These are phyloP conservation scores for Neckera pumila DNA, from an alignment of 225 moss, liverwort and hornwort genomes.

Conservation along the genomic window DNA sequence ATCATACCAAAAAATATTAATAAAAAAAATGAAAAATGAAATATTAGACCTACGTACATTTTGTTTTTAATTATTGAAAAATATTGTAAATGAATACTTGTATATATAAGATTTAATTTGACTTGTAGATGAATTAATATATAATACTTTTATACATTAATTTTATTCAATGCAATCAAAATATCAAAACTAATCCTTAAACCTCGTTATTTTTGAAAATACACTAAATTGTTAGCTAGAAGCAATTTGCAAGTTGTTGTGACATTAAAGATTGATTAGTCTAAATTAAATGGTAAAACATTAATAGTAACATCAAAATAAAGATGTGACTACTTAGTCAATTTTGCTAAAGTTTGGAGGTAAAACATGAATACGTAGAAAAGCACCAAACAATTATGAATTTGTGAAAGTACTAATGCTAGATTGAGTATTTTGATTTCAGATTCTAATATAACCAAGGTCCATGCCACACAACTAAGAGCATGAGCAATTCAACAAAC, in stretches of 20 bases:
- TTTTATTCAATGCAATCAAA: background rate
- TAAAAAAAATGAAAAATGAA: no score
- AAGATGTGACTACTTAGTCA: background rate
- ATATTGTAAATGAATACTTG: no score
- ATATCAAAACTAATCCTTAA: background rate
- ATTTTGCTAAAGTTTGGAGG: background rate
- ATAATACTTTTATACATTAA: background rate
- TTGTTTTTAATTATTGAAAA: no score
- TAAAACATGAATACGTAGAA: no score
- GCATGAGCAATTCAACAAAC: accelerated
- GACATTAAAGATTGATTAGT: background rate
- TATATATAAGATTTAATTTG: no score
- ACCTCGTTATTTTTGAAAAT: background rate
- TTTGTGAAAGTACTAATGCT: background rate
- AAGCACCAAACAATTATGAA: background rate
- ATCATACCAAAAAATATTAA: no score
- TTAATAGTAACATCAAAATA: background rate
- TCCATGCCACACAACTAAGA: background rate
- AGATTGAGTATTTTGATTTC: background rate
- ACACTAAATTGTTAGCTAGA: background rate
- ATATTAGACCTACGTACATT: no score
- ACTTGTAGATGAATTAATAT: no score
- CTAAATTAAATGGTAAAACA: background rate
- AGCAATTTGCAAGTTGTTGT: background rate
- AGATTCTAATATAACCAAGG: background rate